Evolutionary conservation across 2,329 filamentous ascomycete species (phyloP), one percentile per base, ranked within the genome.

Genomic region (Mollisiaceae sp.): DNA sequence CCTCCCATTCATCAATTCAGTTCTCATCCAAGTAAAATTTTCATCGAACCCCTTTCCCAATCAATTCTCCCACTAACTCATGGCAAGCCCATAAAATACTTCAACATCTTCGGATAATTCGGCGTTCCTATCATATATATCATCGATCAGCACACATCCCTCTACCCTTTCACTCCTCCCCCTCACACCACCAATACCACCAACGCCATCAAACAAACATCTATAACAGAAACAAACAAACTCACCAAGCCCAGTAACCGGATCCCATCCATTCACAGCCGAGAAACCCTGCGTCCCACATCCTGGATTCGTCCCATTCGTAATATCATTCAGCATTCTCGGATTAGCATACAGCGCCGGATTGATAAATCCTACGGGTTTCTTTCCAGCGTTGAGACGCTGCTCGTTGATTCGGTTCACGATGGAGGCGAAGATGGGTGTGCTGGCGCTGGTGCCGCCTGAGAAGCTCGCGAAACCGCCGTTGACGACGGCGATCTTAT

Each of bases 361-460:
- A 68, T 82, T 82, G 32, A 82, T 62, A 67, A 80, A 81, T 4
- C 80, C 79, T 1, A 81, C 68, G 0, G 76, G 68, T 2, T 68
- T 71, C 73, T 84, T 82, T 1, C 84, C 84, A 18, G 77, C 78
- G 0, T 81, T 78, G 11, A 89, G 75, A 36, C 86, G 78, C 0
- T 84, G 85, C 67, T 89, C 87, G 67, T 91, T 91, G 60, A 91
- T 79, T 1, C 90, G 79, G 2, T 84, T 79, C 38, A 91, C 79
- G 65, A 90, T 80, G 11, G 82, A 85, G 0, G 85, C 81, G 2
- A 41, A 12, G 38, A 85, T 78, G 0, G 88, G 89, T 0, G 83
- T 77, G 1, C 85, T 82, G 14, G 86, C 85, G 12, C 79, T 82
- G 1, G 82, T 85, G 4, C 85, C 85, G 27, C 78, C 80, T 32